Evolutionary conservation across 2,329 filamentous ascomycete genomes (phyloP).

Genomic region (Fusarium zealandicum): DNA sequence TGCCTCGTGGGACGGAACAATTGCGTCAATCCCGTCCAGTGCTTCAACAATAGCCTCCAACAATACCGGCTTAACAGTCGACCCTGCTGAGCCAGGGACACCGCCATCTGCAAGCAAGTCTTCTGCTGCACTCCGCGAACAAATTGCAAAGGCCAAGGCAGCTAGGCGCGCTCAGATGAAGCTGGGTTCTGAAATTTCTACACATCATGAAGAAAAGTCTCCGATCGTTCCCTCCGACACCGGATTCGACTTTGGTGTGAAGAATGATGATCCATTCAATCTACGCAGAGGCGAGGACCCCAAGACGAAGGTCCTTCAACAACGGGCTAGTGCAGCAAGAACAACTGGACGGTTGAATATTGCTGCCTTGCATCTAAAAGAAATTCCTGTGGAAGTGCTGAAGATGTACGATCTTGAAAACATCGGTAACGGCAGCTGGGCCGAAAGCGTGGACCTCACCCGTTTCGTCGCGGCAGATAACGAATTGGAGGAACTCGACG

Average conservation of each 20-base stretch:
- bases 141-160: conserved; percentile 91
- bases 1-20: conserved; percentile 43
- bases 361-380: conserved; percentile 78
- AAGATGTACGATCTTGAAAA: conserved; percentile 87
- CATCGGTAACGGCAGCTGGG: conserved; percentile 77
- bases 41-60: conserved; percentile 27
- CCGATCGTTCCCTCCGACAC: conserved; percentile 56
- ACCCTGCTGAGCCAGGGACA: conserved; percentile 24
- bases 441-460: conserved; percentile 87
- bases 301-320: conserved; percentile 72
- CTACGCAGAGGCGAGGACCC: conserved; percentile 64
- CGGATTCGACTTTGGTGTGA: conserved; percentile 58
- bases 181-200: conserved; percentile 39
- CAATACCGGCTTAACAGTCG: conserved; percentile 17
- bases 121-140: conserved; percentile 82
- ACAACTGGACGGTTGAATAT: conserved; percentile 87
- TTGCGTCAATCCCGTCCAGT: conserved; percentile 40
- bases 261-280: conserved; percentile 73
- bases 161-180: conserved; percentile 67
- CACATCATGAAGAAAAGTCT: conserved; percentile 27
- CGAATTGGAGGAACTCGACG: conserved; percentile 76
- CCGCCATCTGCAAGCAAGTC: conserved; percentile 63
- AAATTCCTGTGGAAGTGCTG: conserved; percentile 83
- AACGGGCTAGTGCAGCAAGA: conserved; percentile 75
- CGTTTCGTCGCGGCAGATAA: conserved; percentile 90